Evolutionary conservation across 2,329 filamentous ascomycete species (phyloP).

Genomic region (Orbilia ellipsospora): DNA sequence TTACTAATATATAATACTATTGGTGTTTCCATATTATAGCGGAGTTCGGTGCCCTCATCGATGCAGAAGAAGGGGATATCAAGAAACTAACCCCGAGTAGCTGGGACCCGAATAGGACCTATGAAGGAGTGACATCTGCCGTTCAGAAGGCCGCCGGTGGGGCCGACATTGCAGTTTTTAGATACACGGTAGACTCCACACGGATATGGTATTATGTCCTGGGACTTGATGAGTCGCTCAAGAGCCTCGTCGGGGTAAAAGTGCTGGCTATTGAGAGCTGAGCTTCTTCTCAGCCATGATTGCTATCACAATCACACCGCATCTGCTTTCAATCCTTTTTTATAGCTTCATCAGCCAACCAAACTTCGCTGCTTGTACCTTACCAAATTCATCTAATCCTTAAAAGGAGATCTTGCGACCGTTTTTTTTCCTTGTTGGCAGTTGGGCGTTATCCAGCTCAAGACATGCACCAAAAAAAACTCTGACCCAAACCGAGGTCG

Average conservation of each 20-base stretch:
- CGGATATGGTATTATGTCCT: slow-evolving; percentile 81
- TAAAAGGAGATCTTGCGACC: slow-evolving; percentile 57
- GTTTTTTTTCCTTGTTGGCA: slow-evolving; percentile 20
- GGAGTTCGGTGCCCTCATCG: slow-evolving; percentile 76
- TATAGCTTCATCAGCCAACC: slow-evolving; percentile 14
- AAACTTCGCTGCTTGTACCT: slow-evolving; percentile 38
- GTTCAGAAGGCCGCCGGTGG: slow-evolving; percentile 45
- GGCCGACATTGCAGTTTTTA: slow-evolving; percentile 40
- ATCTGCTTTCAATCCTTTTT: slow-evolving; percentile 10
- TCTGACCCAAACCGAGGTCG: slow-evolving; percentile 20
- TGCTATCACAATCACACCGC: slow-evolving; percentile 19
- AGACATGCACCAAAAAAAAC: slow-evolving; percentile 8
- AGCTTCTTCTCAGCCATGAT: slow-evolving; percentile 29
- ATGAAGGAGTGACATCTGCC: slow-evolving; percentile 75
- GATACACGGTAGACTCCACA: slow-evolving; percentile 43
- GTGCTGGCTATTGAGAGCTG: slow-evolving; percentile 80
- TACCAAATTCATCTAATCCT: slow-evolving; percentile 48
- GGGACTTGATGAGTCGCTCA: slow-evolving; percentile 70
- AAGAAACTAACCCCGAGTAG: slow-evolving; percentile 74
- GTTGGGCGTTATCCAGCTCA: slow-evolving; percentile 21
- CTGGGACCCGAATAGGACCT: slow-evolving; percentile 79
- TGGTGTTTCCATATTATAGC: slow-evolving; percentile 64
- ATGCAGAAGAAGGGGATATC: slow-evolving; percentile 69
- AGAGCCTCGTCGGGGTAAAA: slow-evolving; percentile 79
- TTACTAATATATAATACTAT: slow-evolving; percentile 22